Evolutionary conservation across 371 early-diverging fungal species (phyloP), one percentile per base, ranked within the genome.

Genomic region (Saksenaea oblongispora): DNA sequence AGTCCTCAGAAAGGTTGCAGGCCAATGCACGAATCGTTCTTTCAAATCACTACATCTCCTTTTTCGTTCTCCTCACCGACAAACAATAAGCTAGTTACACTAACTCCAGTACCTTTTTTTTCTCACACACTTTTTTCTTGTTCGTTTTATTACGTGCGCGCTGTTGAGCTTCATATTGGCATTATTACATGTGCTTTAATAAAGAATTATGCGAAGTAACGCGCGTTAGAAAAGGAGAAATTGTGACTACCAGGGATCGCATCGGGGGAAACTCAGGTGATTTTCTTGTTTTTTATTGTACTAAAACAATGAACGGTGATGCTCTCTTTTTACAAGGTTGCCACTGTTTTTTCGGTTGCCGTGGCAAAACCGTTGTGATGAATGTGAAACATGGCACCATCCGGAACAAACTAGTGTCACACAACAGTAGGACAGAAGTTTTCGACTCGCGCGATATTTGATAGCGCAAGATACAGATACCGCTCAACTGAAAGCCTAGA

Each of bases 31-130:
- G 51, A 8, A 47, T 47, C 51, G 51, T 47, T 47, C 51, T 47
- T 47, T 47, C 51, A 47, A 47, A 47, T 47, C 51, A 22, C 11
- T 22, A 22, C 51, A 47, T 47, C 51, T 47, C 51, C 51, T 47
- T 47, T 47, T 47, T 22, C n/a, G 51, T 47, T 47, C 51, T 47
- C 51, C 51, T 47, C 51, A 47, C 51, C 51, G 51, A 47, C 51
- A 47, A 47, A 47, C 51, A 47, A 47, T 47, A 47, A 22, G 51
- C 51, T 10, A 47, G 51, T 47, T 47, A 47, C 51, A 47, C 51
- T 22, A 22, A 47, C 24, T 47, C 9, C 24, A 3, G 22, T 9
- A 47, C 51, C n/a, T n/a, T n/a, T 22, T 22, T 7, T 9, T 47
- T 10, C 22, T 7, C 51, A n/a, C n/a, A 22, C 27, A 22, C 22